Evolutionary conservation across 2,329 filamentous ascomycete species (phyloP), one percentile per base, ranked within the genome.

Genomic region (Fusarium goolgardi): DNA sequence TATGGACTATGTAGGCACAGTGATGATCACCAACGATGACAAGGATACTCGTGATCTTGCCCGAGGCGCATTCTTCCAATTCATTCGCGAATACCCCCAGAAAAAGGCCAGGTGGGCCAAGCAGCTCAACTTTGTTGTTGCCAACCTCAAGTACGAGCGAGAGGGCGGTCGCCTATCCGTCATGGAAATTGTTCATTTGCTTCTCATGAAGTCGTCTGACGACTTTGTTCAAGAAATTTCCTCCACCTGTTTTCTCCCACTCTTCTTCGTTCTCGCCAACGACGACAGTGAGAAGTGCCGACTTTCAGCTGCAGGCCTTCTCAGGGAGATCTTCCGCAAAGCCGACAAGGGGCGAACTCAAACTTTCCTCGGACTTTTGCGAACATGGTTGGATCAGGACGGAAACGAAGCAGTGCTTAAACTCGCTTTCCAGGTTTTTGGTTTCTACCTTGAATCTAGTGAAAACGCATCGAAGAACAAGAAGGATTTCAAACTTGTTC

Each of bases 11-110:
- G 90, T 97, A 31, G 93, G 93, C 46, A 90, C 88, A 5, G 91
- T 97, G 77, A 98, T 98, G 94, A 91, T 99, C 58, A 97, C 92
- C 44, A 98, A 98, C 75, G 93, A 97, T 66, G 94, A 96, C 71
- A 91, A 91, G 71, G 90, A 91, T 68, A 95, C 95, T 4, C 88
- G 96, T 53, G 93, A 97, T 76, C 84, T 97, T 37, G 94, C 95
- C 16, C 87, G 96, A 58, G 93, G 93, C 21, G 91, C 93, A 16
- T 99, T 96, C 79, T 91, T 97, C 78, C 93, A 97, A 71, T 99
- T 99, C 80, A 82, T 99, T 57, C 88, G 94, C 69, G 94, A 97
- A 55, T 99, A 97, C 75, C 95, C 96, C 0, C 96, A 98, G 77
- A 93, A 91, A 73, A 94, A 94, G 78, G 91, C 89, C 66, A 87